Evolutionary conservation across 2,329 filamentous ascomycete species (phyloP), one percentile per base, ranked within the genome.

Genomic region (Penicillium sp.): DNA sequence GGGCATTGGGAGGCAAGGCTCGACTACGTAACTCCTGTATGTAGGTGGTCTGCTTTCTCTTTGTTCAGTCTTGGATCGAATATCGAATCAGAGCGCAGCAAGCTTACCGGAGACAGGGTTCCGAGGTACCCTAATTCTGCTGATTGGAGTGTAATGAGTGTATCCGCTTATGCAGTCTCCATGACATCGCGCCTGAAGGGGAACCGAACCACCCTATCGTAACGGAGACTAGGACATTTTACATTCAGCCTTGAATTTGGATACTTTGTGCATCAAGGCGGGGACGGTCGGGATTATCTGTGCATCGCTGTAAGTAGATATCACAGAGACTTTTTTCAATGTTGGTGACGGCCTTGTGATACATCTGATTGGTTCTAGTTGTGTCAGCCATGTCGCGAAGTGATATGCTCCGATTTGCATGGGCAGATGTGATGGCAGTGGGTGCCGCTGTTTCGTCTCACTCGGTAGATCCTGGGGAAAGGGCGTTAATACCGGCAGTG

Each of bases 381-480:
- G n/a, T 54, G 49, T 50, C 60, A 65, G 61, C 63, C 61, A 60
- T 66, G 61, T 68, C 64, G 66, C 66, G 42, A 69, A 66, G 61
- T 66, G 65, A 67, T 69, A 63, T 68, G 66, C 67, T 67, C 56
- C 57, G 59, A 67, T 64, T 70, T 70, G 64, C 66, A 68, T 55
- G 57, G 44, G 38, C 44, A 49, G 55, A 63, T 70, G 66, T 70
- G 68, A 70, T 67, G 62, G 62, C 45, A 45, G 35, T 37, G 35
- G 35, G 35, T 37, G 35, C 60, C 35, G 42, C 38, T 45, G 53
- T 45, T 63, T 61, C 15, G 55, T 65, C 56, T 65, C 17, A 65
- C 63, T 38, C 60, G 57, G 56, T 64, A 58, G 60, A 67, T 64
- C 65, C 61, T 63, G 60, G 62, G 65, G 50, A 60, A 28, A 22